Evolutionary conservation across 345 rosid genomes (phyloP), one percentile per base, ranked within the genome.

Genomic region (Noccaea caerulescens): DNA sequence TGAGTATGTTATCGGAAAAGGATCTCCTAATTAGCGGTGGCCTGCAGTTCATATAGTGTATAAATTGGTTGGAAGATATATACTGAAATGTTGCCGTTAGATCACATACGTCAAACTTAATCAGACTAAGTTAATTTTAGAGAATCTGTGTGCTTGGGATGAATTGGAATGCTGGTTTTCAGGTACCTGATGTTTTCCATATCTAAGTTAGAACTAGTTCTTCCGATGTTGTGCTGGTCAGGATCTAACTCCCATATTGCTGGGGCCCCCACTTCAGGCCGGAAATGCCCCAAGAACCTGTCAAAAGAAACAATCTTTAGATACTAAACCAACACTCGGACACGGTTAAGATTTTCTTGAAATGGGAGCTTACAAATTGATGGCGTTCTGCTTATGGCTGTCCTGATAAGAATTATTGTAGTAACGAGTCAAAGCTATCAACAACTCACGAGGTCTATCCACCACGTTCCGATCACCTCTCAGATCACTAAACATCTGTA

Each of bases 231-330:
- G 68, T 66, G 47, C 8, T 56, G 67, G 57, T 70, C 80, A 70
- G 80, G 58, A 64, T 72, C 76, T 45, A 76, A 32, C 63, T 76
- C 76, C 80, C 80, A 76, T 43, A 58, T 39, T 12, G 66, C 67
- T 70, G 66, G 76, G 8, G 4, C 70, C 20, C 72, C 80, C 57
- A 63, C 1, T 9, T 58, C 55, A 57, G 80, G 80, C 47, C 56
- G 76, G n/a, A 72, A 76, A 70, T 70, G 66, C 14, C 80, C 80
- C 62, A 76, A 76, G 62, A 76, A 76, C 30, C 80, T 76, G 57
- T 57, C 50, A 51, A 43, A 10, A 63, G 33, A 70, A 39, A 69
- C 18, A 2, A 14, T 33, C 14, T 23, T 46, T 49, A 45, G 75
- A 62, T 27, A 27, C 27, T 34, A 55, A 23, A 14, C 32, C 3